Conservation (phyloP, 345 rosid species). For the Nephelium lappaceum region DNA sequence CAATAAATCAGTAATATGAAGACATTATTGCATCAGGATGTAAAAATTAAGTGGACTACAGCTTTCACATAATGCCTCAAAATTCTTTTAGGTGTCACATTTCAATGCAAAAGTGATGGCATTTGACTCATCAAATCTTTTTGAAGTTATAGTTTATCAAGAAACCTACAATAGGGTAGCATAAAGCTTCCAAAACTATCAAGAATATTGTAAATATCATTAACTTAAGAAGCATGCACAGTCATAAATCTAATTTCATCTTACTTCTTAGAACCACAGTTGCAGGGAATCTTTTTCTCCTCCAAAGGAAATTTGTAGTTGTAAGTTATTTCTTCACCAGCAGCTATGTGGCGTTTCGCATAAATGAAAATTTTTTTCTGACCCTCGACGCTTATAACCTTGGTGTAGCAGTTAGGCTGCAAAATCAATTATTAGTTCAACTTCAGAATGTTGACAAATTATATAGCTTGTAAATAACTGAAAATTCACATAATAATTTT, state of each 20-base stretch:
- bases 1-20: background rate
- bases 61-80: conserved; percentile 4
- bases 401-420: conserved; percentile 99
- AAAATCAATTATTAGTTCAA: conserved; percentile 28
- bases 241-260: conserved; percentile 23
- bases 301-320: conserved; percentile 98
- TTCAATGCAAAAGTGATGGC: background rate
- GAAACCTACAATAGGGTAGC: background rate
- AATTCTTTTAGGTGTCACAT: background rate
- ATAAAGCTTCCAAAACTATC: conserved; percentile 10
- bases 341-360: conserved; percentile 80
- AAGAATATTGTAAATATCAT: conserved; percentile 3
- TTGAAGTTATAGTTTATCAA: conserved; percentile 1
- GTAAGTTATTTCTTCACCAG: conserved; percentile 94
- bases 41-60: background rate
- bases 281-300: conserved; percentile 94
- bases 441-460: conserved; percentile 24
- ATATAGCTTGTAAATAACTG: conserved; percentile 22
- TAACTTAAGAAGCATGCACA: background rate
- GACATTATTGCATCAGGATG: background rate
- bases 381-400: conserved; percentile 92
- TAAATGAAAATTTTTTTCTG: conserved; percentile 93
- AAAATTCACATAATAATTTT: conserved; percentile 9
- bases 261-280: conserved; percentile 95
- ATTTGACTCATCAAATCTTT: background rate